Conservation (phyloP, 2,329 filamentous ascomycete species). For the Xylaria sp. region DNA sequence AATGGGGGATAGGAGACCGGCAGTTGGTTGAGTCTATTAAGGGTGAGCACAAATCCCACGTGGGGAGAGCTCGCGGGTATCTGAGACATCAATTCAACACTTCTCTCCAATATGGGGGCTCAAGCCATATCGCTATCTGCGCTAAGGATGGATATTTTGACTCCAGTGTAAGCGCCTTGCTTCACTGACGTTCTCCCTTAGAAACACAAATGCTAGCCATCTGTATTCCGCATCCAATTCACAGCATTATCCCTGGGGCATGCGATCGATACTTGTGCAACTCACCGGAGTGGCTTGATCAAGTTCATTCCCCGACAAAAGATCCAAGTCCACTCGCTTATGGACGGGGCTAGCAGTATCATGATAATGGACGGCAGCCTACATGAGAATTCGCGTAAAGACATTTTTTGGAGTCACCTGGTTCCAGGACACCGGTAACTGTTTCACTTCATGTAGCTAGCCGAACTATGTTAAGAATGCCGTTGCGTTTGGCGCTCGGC, state of each 20-base stretch:
- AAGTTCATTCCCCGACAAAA: neutral
- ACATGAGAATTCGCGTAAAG: constrained; percentile 36
- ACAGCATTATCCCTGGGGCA: neutral
- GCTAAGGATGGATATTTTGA: neutral
- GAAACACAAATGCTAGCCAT: neutral
- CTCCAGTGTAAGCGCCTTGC: constrained; percentile 1
- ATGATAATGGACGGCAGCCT: constrained; percentile 44
- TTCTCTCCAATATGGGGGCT: constrained; percentile 15
- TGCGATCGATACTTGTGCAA: constrained; percentile 1
- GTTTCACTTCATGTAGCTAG: constrained; percentile 44
- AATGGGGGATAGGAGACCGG: constrained; percentile 15
- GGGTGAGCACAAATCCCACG: constrained; percentile 45
- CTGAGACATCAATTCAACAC: constrained; percentile 45
- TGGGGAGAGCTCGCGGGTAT: constrained; percentile 45
- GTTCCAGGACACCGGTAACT: constrained; percentile 46
- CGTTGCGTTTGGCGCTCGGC: constrained; percentile 38
- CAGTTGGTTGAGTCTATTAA: constrained; percentile 22
- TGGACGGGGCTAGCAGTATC: constrained; percentile 31
- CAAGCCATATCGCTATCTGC: constrained; percentile 3
- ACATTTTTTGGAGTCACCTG: constrained; percentile 38
- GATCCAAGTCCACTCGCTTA: neutral
- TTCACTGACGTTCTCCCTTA: constrained; percentile 3
- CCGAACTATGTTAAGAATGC: constrained; percentile 41
- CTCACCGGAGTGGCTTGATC: neutral
- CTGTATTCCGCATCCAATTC: neutral